Conservation (phyloP, 116 monocot genomes). For the Cymodocea nodosa region DNA sequence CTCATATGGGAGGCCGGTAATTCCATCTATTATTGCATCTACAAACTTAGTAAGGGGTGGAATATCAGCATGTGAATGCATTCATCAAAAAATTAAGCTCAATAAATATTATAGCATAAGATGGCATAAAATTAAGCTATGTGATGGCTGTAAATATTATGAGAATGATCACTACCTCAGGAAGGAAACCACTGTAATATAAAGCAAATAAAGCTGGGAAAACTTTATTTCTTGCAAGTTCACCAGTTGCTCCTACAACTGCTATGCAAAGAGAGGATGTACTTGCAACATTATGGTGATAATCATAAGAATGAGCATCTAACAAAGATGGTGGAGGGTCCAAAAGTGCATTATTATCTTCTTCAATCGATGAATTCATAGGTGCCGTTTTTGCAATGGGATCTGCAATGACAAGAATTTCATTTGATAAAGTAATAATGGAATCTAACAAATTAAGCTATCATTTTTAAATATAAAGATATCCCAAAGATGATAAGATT, state of each 20-base stretch:
- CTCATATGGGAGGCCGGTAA: too few relatives aligned
- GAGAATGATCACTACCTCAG: slow-evolving; percentile 34
- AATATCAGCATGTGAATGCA: too few relatives aligned
- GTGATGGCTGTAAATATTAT: neutral
- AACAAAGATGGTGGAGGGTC: slow-evolving; percentile 12
- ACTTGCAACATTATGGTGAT: slow-evolving; percentile 7
- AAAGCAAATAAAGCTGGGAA: slow-evolving; percentile 95
- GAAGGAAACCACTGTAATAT: slow-evolving; percentile 82
- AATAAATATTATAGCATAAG: too few relatives aligned
- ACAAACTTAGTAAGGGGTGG: too few relatives aligned
- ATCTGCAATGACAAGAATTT: neutral
- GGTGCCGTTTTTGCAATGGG: neutral
- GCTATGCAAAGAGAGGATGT: slow-evolving; percentile 72
- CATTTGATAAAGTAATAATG: too few relatives aligned
- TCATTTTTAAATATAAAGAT: too few relatives aligned
- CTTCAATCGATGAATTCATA: neutral
- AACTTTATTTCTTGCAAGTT: slow-evolving; percentile 75
- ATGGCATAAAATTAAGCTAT: too few relatives aligned
- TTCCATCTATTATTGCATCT: too few relatives aligned
- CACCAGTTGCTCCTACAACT: slow-evolving; percentile 80
- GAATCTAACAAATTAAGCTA: too few relatives aligned
- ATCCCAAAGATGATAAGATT: too few relatives aligned
- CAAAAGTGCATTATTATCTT: neutral
- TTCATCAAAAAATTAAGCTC: too few relatives aligned
- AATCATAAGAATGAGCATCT: slow-evolving; percentile 9